A percentile compares a stretch with the other conserved stretches of the same genome.
Evolutionary conservation across 2,329 filamentous ascomycete genomes (phyloP).

Genomic region (Cladophialophora carrionii): DNA sequence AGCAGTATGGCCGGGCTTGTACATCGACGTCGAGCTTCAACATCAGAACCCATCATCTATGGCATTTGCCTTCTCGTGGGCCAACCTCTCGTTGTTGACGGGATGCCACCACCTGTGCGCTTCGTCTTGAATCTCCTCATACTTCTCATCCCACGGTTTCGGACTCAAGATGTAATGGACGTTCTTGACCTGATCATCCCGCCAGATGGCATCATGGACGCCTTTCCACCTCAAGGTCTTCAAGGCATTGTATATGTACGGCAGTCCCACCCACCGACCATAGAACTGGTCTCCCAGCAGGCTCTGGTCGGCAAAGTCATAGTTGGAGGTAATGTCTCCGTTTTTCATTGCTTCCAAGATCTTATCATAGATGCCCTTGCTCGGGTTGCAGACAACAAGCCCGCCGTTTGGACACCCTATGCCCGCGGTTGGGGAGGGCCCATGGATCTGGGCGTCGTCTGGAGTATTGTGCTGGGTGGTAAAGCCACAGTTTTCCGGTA

Average conservation of each 20-base stretch:
- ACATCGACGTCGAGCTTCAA: background rate
- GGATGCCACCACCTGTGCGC: slow-evolving; percentile 63
- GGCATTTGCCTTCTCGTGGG: slow-evolving; percentile 52
- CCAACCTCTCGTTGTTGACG: slow-evolving; percentile 54
- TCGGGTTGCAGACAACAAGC: slow-evolving; percentile 64
- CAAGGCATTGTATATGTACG: slow-evolving; percentile 65
- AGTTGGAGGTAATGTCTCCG: slow-evolving; percentile 47
- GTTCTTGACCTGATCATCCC: slow-evolving; percentile 64
- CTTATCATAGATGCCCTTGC: slow-evolving; percentile 55
- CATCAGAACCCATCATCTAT: slow-evolving; percentile 57
- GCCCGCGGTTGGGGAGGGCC: slow-evolving; percentile 55
- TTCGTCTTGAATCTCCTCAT: slow-evolving; percentile 47
- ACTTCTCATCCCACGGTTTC: slow-evolving; percentile 65
- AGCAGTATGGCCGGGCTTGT: background rate
- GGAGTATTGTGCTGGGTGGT: slow-evolving; percentile 60
- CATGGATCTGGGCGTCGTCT: slow-evolving; percentile 55
- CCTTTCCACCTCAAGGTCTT: slow-evolving; percentile 60
- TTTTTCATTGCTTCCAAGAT: slow-evolving; percentile 51
- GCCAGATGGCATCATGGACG: slow-evolving; percentile 58
- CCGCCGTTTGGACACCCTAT: slow-evolving; percentile 64
- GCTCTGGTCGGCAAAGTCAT: slow-evolving; percentile 65
- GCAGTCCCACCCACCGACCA: slow-evolving; percentile 61
- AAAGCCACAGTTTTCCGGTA: slow-evolving; percentile 64
- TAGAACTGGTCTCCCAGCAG: slow-evolving; percentile 61
- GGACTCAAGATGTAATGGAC: slow-evolving; percentile 65